Evolutionary conservation across 1,284 basidiomycete genomes (phyloP).

Genomic region (Amylostereum chailletii): DNA sequence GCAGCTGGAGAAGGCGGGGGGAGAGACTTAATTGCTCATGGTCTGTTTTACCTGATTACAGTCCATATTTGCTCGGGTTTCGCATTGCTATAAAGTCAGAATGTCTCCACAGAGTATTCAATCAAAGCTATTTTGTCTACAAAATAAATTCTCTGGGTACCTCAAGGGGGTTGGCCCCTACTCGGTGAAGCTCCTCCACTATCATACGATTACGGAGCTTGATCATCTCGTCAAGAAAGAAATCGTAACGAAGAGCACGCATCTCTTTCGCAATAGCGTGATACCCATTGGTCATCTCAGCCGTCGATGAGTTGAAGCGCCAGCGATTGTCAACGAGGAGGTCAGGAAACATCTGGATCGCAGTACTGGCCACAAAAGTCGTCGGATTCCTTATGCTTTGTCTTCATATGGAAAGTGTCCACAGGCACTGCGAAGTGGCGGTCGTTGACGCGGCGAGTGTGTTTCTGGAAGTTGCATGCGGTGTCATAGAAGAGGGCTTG

Average conservation of each 20-base stretch:
- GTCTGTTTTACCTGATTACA: no score
- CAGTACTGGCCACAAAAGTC: constrained; percentile 26
- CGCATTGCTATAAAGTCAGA: no score
- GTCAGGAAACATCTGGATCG: constrained; percentile 24
- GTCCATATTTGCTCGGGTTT: no score
- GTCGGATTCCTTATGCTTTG: constrained; percentile 27
- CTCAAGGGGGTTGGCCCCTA: no score
- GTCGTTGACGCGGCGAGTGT: constrained; percentile 9
- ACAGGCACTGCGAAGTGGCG: constrained; percentile 24
- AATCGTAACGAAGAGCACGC: constrained; percentile 14
- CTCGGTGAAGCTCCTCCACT: no score
- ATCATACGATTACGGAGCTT: constrained; percentile 14
- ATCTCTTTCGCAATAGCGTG: constrained; percentile 20
- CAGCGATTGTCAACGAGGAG: constrained; percentile 18
- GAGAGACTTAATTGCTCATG: constrained; percentile 21
- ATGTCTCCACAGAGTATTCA: no score
- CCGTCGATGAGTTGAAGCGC: constrained; percentile 19
- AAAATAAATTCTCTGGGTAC: no score
- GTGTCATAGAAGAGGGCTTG: constrained; percentile 8
- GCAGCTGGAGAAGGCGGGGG: constrained; percentile 65
- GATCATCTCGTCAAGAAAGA: constrained; percentile 32
- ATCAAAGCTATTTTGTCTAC: no score
- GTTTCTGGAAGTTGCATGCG: constrained; percentile 3
- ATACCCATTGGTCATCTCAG: constrained; percentile 17
- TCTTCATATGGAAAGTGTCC: constrained; percentile 33